Evolutionary conservation across 441 rosid species (phyloP).

Genomic region (Brassica hybrid): DNA sequence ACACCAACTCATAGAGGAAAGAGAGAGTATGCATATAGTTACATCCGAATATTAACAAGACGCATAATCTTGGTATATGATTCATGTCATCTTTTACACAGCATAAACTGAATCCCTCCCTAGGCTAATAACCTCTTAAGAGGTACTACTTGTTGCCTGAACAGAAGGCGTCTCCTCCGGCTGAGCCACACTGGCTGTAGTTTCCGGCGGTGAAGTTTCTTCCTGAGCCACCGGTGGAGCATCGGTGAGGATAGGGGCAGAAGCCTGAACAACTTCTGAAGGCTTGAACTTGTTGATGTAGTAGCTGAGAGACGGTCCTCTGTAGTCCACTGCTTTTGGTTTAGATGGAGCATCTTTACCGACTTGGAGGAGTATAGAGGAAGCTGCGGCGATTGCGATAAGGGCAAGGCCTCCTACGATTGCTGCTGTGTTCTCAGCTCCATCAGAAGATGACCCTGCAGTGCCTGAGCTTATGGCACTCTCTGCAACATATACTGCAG

Average conservation of each 20-base stretch:
- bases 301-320: slow-evolving; percentile 84
- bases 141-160: slow-evolving; percentile 42
- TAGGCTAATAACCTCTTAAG: slow-evolving; percentile 38
- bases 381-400: slow-evolving; percentile 65
- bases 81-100: slow-evolving; percentile 41
- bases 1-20: slow-evolving; percentile 27
- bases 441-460: slow-evolving; percentile 78
- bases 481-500: slow-evolving; percentile 86
- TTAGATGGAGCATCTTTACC: slow-evolving; percentile 54
- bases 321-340: slow-evolving; percentile 56
- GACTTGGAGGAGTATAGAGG: slow-evolving; percentile 73
- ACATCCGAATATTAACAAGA: slow-evolving; percentile 39
- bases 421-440: slow-evolving; percentile 77
- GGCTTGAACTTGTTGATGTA: slow-evolving; percentile 86
- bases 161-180: slow-evolving; percentile 49
- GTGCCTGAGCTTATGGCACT: slow-evolving; percentile 87
- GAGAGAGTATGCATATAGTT: neutral
- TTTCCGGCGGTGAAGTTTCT: slow-evolving; percentile 55
- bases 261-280: slow-evolving; percentile 60
- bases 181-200: slow-evolving; percentile 44
- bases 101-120: slow-evolving; percentile 12
- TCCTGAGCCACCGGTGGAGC: slow-evolving; percentile 44
- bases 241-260: slow-evolving; percentile 49
- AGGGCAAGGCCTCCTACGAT: slow-evolving; percentile 67
- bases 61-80: slow-evolving; percentile 28